Conservation (phyloP, 371 early-diverging fungal species). For the Rhizomucor pusillus region DNA sequence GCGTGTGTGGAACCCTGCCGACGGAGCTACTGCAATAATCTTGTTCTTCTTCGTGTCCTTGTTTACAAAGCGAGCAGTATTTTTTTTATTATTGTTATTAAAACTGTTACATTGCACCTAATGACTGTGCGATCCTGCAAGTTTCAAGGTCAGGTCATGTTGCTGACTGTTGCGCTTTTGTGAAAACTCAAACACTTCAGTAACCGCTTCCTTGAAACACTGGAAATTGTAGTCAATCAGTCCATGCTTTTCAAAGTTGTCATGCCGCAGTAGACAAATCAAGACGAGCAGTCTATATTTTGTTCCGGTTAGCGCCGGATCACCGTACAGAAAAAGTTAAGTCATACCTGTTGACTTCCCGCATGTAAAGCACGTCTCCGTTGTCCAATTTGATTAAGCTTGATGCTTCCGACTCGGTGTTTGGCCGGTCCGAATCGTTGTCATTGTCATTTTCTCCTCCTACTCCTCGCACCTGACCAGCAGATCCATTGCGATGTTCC, state of each 20-base stretch:
- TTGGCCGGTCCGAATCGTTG: no score
- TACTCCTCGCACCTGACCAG: no score
- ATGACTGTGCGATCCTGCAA: no score
- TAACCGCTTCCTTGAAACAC: slow-evolving; percentile 72
- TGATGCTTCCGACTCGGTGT: slow-evolving; percentile 43
- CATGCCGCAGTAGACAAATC: slow-evolving; percentile 81
- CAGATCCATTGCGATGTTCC: slow-evolving; percentile 9
- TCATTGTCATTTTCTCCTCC: slow-evolving; percentile 5
- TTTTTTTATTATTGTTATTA: no score
- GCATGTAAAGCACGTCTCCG: slow-evolving; percentile 80
- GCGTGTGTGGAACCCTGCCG: no score
- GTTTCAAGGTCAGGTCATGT: no score
- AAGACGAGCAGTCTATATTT: slow-evolving; percentile 63
- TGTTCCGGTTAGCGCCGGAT: not conserved
- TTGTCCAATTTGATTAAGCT: slow-evolving; percentile 77
- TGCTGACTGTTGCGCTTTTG: slow-evolving; percentile 43
- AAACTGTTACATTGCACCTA: no score
- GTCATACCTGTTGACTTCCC: slow-evolving; percentile 74
- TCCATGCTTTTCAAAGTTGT: slow-evolving; percentile 87
- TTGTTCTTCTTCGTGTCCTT: no score
- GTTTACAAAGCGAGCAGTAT: no score
- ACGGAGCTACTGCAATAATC: no score
- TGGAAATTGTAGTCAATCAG: slow-evolving; percentile 89
- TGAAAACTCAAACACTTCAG: slow-evolving; percentile 67
- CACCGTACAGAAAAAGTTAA: not conserved